These are phyloP conservation scores for Leccinum truebloodii DNA, from an alignment of 768 basidiomycete genomes.

Conservation along the genomic window DNA sequence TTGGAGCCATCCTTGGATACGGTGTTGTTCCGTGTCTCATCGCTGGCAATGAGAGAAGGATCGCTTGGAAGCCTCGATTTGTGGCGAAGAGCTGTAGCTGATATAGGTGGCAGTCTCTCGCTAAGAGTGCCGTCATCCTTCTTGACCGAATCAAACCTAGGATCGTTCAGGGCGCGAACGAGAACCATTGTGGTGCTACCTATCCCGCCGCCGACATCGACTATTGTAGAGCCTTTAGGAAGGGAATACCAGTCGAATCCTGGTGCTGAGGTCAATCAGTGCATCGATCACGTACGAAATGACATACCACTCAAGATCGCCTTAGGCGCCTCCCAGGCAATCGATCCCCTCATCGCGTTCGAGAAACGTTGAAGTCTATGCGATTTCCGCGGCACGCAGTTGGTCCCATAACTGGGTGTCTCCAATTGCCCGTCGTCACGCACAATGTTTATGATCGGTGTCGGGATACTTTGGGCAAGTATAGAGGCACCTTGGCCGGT, in stretches of 20 bases:
- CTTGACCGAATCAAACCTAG: slow-evolving; percentile 1
- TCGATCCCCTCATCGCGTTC: slow-evolving; percentile 73
- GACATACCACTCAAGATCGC: slow-evolving; percentile 54
- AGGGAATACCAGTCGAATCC: slow-evolving; percentile 62
- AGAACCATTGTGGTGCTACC: slow-evolving; percentile 52
- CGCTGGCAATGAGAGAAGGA: neutral
- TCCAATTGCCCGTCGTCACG: neutral
- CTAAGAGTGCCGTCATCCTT: slow-evolving; percentile 2
- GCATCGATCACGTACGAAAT: neutral
- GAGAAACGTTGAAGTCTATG: slow-evolving; percentile 69
- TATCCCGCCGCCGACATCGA: slow-evolving; percentile 74
- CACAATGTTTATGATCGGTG: neutral
- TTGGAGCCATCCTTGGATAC: slow-evolving; percentile 30
- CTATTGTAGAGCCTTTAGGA: slow-evolving; percentile 49
- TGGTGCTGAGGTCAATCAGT: slow-evolving; percentile 23
- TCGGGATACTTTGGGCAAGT: neutral
- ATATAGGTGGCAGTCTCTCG: neutral
- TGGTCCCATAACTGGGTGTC: neutral
- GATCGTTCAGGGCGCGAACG: slow-evolving; percentile 36
- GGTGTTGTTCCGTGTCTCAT: slow-evolving; percentile 13
- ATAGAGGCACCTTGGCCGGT: slow-evolving; percentile 23
- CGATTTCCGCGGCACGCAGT: slow-evolving; percentile 32
- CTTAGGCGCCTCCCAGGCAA: slow-evolving; percentile 67
- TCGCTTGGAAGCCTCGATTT: slow-evolving; percentile 1
- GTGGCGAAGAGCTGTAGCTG: neutral